Conservation (phyloP, 148 eudicot species). For the Spergularia bocconei region DNA sequence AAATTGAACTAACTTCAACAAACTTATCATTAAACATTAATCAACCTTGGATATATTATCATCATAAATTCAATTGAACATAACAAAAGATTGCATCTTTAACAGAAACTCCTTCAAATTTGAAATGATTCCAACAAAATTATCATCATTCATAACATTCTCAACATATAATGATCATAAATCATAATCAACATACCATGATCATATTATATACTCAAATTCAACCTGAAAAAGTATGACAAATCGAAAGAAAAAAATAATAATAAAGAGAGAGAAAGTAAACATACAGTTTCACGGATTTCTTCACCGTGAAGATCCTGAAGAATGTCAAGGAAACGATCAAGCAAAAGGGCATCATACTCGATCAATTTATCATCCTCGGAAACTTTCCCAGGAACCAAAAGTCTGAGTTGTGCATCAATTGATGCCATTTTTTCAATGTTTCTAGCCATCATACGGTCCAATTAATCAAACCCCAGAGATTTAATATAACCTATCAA, state of each 20-base stretch:
- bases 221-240: background rate
- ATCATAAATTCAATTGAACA: background rate
- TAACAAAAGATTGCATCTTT: background rate
- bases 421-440: slow-evolving; percentile 72
- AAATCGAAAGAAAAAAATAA: too few species aligned
- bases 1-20: too few species aligned
- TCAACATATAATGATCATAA: background rate
- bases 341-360: slow-evolving; percentile 72
- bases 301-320: slow-evolving; percentile 83
- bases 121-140: background rate
- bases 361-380: slow-evolving; percentile 83
- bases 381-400: slow-evolving; percentile 71
- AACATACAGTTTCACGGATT: slow-evolving; percentile 60
- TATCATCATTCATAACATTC: background rate
- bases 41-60: background rate
- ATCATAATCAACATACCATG: background rate
- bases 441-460: slow-evolving; percentile 25
- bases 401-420: slow-evolving; percentile 66
- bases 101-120: background rate
- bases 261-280: background rate
- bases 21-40: background rate
- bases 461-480: slow-evolving; percentile 4
- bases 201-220: background rate
- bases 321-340: slow-evolving; percentile 76
- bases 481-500: slow-evolving; percentile 13